Evolutionary conservation across 441 rosid species (phyloP).

Genomic region (Eruca vesicaria): DNA sequence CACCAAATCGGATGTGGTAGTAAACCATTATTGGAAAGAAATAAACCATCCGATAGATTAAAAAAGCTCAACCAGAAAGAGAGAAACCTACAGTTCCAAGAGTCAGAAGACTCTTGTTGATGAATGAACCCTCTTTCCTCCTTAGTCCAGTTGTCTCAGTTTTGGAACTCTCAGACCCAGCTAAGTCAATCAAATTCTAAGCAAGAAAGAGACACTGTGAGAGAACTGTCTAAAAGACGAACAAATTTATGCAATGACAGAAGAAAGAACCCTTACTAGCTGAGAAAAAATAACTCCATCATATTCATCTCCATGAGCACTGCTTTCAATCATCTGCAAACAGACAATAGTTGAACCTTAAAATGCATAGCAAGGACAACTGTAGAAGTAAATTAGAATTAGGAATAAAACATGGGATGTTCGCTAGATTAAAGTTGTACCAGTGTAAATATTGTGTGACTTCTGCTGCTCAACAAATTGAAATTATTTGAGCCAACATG

Average conservation of each 20-base stretch:
- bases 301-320: slow-evolving; percentile 91
- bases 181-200: slow-evolving; percentile 98
- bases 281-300: slow-evolving; percentile 99
- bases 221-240: slow-evolving; percentile 13
- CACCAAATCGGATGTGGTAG: neutral
- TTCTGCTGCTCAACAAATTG: slow-evolving; percentile 95
- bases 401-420: slow-evolving; percentile 73
- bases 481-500: slow-evolving; percentile 99
- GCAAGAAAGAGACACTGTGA: slow-evolving; percentile 21
- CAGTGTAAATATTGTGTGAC: slow-evolving; percentile 98
- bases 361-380: neutral
- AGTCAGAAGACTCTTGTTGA: slow-evolving; percentile 99
- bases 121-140: slow-evolving; percentile 99
- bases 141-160: slow-evolving; percentile 99
- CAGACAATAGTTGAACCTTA: slow-evolving; percentile 40
- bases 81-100: slow-evolving; percentile 91
- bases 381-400: slow-evolving; percentile 39
- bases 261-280: slow-evolving; percentile 58
- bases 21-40: neutral
- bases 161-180: slow-evolving; percentile 99
- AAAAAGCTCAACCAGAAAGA: slow-evolving; percentile 6
- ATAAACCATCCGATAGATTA: neutral
- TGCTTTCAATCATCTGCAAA: slow-evolving; percentile 98
- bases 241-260: slow-evolving; percentile 15
- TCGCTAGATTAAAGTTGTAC: slow-evolving; percentile 89